Evolutionary conservation across 306 rosid genomes (phyloP), one percentile per base, ranked within the genome.

Genomic region (Lathyrus oleraceus): DNA sequence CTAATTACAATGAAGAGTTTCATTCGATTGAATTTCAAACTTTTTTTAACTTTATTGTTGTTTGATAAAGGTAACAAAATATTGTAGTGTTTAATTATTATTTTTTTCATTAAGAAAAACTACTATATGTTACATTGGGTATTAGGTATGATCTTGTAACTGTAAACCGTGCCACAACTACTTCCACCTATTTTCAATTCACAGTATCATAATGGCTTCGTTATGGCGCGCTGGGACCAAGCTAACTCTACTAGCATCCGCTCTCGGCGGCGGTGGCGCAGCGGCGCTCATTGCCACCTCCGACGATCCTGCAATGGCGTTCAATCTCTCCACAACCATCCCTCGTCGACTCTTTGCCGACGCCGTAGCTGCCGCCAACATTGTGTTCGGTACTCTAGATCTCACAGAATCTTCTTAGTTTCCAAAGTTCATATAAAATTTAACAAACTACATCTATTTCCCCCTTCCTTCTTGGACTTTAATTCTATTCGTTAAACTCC

Each of bases 271-370:
- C 32, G 98, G 97, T 6, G 78, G 83, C 3, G 82, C 86, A 4
- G 88, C 86, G 2, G 96, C 96, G 7, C 61, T 82, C 42, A 72
- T 85, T 21, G 96, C 96, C 65, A 62, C 88, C 69, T 91, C 99
- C 67, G 91, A 94, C 43, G 91, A 94, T 77, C 92, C 99, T 10
- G 56, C 78, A 17, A 87, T 77, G 57, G 75, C 92, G 23, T 67
- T 91, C 60, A 94, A 83, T 86, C 91, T 94, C 72, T 88, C 71
- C 87, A 56, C 88, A 52, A 69, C 89, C 42, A 82, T 90, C 39
- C 97, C 99, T 38, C 60, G 78, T 58, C 99, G 99, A 52, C 96
- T 94, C 70, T 10, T 84, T 47, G 91, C 92, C 28, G 92, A 84
- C 69, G 81, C 92, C 67, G 35, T 77, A 72, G 74, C 99, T 0